These are phyloP conservation scores for Leptomonas seymouri DNA, from an alignment of 208 protist genomes.

Conservation along the genomic window DNA sequence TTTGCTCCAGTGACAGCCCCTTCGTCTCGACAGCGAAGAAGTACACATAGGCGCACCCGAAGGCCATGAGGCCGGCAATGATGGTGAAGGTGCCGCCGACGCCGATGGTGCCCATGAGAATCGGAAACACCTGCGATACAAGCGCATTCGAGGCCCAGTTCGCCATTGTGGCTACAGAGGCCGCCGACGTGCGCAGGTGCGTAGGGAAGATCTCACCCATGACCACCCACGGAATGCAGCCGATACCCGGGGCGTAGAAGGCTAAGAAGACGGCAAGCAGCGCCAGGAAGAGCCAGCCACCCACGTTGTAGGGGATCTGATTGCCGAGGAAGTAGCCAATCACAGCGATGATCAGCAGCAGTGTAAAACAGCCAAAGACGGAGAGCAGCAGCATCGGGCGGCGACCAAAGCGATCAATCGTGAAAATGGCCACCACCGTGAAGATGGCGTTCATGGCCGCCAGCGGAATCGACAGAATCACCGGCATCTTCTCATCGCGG, in stretches of 20 bases:
- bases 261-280: slow-evolving; percentile 81
- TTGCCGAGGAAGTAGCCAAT: slow-evolving; percentile 69
- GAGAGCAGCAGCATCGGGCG: slow-evolving; percentile 73
- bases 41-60: slow-evolving; percentile 72
- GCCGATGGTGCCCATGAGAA: slow-evolving; percentile 83
- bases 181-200: slow-evolving; percentile 73
- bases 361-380: slow-evolving; percentile 62
- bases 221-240: slow-evolving; percentile 92
- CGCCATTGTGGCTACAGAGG: slow-evolving; percentile 88
- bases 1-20: slow-evolving; percentile 83
- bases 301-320: slow-evolving; percentile 54
- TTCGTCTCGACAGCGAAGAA: slow-evolving; percentile 92
- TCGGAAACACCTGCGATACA: slow-evolving; percentile 89
- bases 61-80: slow-evolving; percentile 61
- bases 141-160: slow-evolving; percentile 91
- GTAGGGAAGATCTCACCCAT: slow-evolving; percentile 92
- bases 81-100: slow-evolving; percentile 83
- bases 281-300: slow-evolving; percentile 78
- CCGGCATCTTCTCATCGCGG: slow-evolving; percentile 66
- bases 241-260: slow-evolving; percentile 89
- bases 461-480: slow-evolving; percentile 83
- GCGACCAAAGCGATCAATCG: slow-evolving; percentile 83
- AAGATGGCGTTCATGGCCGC: slow-evolving; percentile 91
- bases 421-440: slow-evolving; percentile 76
- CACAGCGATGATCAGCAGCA: slow-evolving; percentile 58